phyloP scores from a whole-genome alignment of 371 early-diverging fungal species.

The Zopfochytrium polystomum region DNA sequence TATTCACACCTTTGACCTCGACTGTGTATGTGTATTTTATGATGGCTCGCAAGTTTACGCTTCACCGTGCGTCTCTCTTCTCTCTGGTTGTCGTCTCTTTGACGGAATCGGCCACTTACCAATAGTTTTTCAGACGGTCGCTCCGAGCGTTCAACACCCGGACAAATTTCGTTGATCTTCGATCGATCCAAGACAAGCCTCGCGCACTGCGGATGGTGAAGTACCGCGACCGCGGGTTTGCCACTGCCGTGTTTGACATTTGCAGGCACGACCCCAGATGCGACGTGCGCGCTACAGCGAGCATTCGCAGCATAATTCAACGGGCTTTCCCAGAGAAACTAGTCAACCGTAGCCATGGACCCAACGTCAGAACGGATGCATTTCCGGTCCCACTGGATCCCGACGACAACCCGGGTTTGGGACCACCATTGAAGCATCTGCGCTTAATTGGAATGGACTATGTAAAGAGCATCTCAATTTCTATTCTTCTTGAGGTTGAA shows the following conservation, averaged over 20 bases:
- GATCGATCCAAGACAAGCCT: background rate
- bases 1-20: constrained; percentile 26
- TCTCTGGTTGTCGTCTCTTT: too few relatives aligned
- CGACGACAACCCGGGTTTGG: background rate
- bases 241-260: constrained; percentile 10
- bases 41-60: constrained; percentile 31
- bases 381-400: background rate
- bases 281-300: background rate
- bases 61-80: too few relatives aligned
- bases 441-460: background rate
- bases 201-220: constrained; percentile 14
- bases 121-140: constrained; percentile 6
- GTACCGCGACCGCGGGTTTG: constrained; percentile 12
- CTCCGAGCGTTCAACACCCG: constrained; percentile 21
- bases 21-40: constrained; percentile 28
- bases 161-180: constrained; percentile 20
- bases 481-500: too few relatives aligned
- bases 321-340: too few relatives aligned
- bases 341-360: background rate
- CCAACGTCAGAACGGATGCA: background rate
- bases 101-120: too few relatives aligned
- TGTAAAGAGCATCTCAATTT: too few relatives aligned
- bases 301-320: background rate
- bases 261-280: constrained; percentile 16
- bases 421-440: background rate